Evolutionary conservation across 306 rosid species (phyloP).

Genomic region (Echinosophora koreensis): DNA sequence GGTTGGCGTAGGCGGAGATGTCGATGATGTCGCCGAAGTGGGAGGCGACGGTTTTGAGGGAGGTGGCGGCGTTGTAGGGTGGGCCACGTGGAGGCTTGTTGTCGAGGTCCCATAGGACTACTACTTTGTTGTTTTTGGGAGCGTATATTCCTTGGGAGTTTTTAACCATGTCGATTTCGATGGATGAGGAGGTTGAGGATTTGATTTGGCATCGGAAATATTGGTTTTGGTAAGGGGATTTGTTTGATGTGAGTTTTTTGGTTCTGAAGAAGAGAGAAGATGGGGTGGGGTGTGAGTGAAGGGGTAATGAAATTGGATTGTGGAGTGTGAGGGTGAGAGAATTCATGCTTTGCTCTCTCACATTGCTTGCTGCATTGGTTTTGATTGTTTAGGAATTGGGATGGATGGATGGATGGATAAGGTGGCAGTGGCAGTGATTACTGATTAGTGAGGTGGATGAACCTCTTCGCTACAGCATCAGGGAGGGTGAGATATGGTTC

Average conservation of each 20-base stretch:
- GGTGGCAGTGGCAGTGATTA: too few species aligned
- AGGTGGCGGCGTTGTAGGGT: conserved; percentile 80
- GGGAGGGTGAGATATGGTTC: too few species aligned
- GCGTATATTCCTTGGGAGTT: conserved; percentile 69
- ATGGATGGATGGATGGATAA: too few species aligned
- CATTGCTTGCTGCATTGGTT: neutral
- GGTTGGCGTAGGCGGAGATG: conserved; percentile 85
- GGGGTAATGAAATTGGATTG: conserved; percentile 8
- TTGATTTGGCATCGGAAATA: neutral
- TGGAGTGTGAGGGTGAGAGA: neutral
- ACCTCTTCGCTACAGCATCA: too few species aligned
- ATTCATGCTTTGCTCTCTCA: conserved; percentile 31
- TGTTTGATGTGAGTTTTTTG: too few species aligned
- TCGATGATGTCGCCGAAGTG: conserved; percentile 74
- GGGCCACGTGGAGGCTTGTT: conserved; percentile 94
- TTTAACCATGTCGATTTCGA: conserved; percentile 83
- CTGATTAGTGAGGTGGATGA: too few species aligned
- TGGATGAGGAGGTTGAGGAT: conserved; percentile 46
- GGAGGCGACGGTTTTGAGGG: conserved; percentile 62
- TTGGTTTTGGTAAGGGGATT: neutral
- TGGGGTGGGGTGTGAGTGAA: too few species aligned
- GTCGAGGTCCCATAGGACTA: conserved; percentile 92
- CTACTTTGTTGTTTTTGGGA: conserved; percentile 69
- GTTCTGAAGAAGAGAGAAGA: too few species aligned
- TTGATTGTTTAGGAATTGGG: too few species aligned